Evolutionary conservation across 129 eudicot species (phyloP).

Genomic region (Calendula officinalis): DNA sequence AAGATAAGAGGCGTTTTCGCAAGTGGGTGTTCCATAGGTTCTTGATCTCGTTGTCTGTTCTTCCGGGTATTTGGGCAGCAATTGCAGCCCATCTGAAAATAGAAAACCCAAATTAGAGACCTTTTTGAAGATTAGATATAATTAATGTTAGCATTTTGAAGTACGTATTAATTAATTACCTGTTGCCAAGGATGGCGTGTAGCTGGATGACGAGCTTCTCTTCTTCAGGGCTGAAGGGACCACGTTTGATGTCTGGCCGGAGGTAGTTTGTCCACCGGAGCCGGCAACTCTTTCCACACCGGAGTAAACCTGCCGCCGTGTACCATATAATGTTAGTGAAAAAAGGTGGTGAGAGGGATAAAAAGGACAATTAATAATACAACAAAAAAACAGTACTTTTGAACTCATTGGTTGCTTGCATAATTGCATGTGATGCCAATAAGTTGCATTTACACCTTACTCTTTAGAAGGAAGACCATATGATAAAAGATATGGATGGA

Average conservation of each 20-base stretch:
- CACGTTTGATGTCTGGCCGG: constrained; percentile 91
- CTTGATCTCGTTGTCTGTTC: constrained; percentile 98
- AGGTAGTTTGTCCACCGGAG: constrained; percentile 96
- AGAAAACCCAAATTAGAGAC: constrained; percentile 1
- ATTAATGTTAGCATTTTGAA: not conserved
- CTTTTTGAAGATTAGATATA: not conserved
- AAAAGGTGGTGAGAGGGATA: not conserved
- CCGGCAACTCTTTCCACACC: constrained; percentile 96
- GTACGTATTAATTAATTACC: constrained; percentile 45
- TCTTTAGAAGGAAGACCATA: constrained; percentile 10
- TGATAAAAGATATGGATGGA: constrained; percentile 18
- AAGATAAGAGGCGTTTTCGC: constrained; percentile 64
- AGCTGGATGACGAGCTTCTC: constrained; percentile 89
- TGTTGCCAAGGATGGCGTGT: constrained; percentile 93
- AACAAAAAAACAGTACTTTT: constrained; percentile 22
- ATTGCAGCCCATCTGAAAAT: constrained; percentile 93
- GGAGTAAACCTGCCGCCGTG: constrained; percentile 69
- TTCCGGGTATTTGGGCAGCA: constrained; percentile 89
- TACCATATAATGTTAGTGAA: not conserved
- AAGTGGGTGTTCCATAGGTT: constrained; percentile 98
- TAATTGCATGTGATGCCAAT: constrained; percentile 30
- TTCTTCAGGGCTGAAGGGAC: constrained; percentile 84
- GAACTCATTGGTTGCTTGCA: constrained; percentile 10
- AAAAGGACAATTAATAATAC: not conserved
- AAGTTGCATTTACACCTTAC: constrained; percentile 31